These are phyloP conservation scores for Solanum pennellii DNA, from an alignment of 257 asterid genomes.

Conservation along the genomic window DNA sequence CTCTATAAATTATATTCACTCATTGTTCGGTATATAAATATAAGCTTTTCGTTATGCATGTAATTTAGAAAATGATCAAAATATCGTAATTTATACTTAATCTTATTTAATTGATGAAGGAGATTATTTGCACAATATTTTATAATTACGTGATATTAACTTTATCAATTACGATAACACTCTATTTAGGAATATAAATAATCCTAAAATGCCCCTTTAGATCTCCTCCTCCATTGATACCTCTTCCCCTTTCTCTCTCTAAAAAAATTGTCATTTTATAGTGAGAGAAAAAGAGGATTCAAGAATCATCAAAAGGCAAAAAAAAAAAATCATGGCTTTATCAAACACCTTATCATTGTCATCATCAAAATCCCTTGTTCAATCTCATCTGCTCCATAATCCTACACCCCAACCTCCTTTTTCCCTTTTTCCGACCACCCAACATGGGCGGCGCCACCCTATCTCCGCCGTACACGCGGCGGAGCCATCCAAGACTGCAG, in stretches of 20 bases:
- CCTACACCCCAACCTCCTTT: constrained; percentile 1
- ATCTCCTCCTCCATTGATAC: background rate
- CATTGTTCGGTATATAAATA: background rate
- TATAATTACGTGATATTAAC: rapidly evolving
- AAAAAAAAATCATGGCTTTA: constrained; percentile 23
- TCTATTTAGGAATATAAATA: background rate
- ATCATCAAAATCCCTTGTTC: constrained; percentile 32
- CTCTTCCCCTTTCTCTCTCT: background rate
- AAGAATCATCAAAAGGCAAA: background rate
- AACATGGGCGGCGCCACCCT: constrained; percentile 26
- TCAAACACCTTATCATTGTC: constrained; percentile 40
- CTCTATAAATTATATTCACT: no score
- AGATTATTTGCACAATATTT: rapidly evolving
- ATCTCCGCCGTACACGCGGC: constrained; percentile 63
- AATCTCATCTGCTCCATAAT: constrained; percentile 19
- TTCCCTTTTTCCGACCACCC: constrained; percentile 15
- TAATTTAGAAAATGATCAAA: background rate
- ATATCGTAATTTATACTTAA: rapidly evolving
- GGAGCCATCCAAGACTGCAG: constrained; percentile 47
- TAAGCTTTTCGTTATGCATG: no score
- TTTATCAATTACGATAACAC: background rate
- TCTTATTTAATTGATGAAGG: background rate
- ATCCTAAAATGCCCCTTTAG: background rate
- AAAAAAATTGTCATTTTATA: background rate
- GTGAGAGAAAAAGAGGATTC: background rate